A percentile compares a stretch with the other conserved stretches of the same genome.
Conservation (phyloP, 306 rosid genomes). For the Rubus idaeus region DNA sequence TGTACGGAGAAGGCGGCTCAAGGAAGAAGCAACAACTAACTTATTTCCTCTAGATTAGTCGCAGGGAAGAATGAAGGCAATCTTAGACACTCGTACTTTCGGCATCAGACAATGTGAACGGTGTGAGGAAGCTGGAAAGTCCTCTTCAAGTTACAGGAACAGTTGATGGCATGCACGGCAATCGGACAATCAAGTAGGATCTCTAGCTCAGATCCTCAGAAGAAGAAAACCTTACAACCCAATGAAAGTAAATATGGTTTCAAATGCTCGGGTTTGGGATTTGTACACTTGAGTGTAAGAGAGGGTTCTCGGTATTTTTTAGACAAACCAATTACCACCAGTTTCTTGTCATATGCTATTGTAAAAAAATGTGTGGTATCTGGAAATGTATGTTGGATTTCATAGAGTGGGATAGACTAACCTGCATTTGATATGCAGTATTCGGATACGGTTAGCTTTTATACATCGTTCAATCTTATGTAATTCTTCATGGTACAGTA, state of each 20-base stretch:
- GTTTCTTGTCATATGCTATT: conserved; percentile 30
- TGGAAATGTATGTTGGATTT: conserved; percentile 37
- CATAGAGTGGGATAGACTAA: conserved; percentile 29
- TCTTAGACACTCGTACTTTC: conserved; percentile 16
- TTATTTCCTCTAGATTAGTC: conserved; percentile 63
- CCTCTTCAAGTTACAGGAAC: conserved; percentile 13
- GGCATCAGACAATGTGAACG: conserved; percentile 22
- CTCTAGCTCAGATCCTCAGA: conserved; percentile 7
- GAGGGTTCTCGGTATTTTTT: conserved; percentile 33
- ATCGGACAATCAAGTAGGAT: conserved; percentile 10
- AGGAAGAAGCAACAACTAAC: conserved; percentile 92
- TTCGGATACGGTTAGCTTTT: not conserved
- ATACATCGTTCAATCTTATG: not conserved
- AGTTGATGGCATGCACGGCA: conserved; percentile 12
- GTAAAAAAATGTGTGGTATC: conserved; percentile 38
- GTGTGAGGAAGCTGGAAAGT: conserved; percentile 25
- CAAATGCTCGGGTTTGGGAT: conserved; percentile 19
- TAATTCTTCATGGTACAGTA: conserved; percentile 8
- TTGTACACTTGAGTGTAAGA: conserved; percentile 30
- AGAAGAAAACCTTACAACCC: conserved; percentile 19
- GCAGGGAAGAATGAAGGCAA: not conserved
- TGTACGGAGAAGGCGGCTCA: conserved; percentile 94
- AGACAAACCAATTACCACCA: conserved; percentile 20
- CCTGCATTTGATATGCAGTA: conserved; percentile 2
- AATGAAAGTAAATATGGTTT: conserved; percentile 16